phyloP scores from a whole-genome alignment of 176 grass and related monocot genomes.

The Rhynchospora tenuis region DNA sequence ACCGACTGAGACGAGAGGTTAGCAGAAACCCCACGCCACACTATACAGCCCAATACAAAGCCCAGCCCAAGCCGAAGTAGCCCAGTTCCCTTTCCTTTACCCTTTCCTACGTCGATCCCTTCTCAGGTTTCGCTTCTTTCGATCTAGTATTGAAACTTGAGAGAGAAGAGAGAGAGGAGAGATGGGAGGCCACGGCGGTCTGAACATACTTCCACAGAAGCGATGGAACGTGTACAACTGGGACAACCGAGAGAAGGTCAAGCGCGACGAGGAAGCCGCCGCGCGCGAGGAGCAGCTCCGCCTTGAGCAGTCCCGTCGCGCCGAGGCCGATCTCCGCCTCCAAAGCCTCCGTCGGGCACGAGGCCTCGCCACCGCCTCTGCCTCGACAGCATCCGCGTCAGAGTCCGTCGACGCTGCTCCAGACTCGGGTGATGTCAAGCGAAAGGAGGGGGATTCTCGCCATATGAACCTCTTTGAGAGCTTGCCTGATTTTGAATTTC shows the following conservation, averaged over 20 bases:
- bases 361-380: slow-evolving; percentile 26
- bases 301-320: slow-evolving; percentile 68
- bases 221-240: slow-evolving; percentile 96
- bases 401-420: not conserved
- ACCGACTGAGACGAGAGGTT: too few species aligned
- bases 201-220: slow-evolving; percentile 98
- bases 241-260: slow-evolving; percentile 97
- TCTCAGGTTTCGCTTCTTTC: too few species aligned
- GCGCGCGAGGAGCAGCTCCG: slow-evolving; percentile 84
- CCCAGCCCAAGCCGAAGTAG: too few species aligned
- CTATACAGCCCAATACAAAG: too few species aligned
- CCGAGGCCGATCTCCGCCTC: slow-evolving; percentile 62
- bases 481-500: slow-evolving; percentile 45
- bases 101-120: too few species aligned
- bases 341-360: slow-evolving; percentile 50
- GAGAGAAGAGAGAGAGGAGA: not conserved
- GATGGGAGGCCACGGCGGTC: slow-evolving; percentile 92
- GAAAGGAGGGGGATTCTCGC: slow-evolving; percentile 24
- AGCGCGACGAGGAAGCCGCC: slow-evolving; percentile 67
- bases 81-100: too few species aligned
- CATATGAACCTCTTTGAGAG: slow-evolving; percentile 78
- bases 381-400: not conserved
- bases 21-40: too few species aligned
- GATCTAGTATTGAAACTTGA: too few species aligned
- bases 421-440: not conserved